A percentile compares a stretch with the other conserved stretches of the same genome.
phyloP scores from a whole-genome alignment of 257 asterid species.

The Fraxinus americana region DNA sequence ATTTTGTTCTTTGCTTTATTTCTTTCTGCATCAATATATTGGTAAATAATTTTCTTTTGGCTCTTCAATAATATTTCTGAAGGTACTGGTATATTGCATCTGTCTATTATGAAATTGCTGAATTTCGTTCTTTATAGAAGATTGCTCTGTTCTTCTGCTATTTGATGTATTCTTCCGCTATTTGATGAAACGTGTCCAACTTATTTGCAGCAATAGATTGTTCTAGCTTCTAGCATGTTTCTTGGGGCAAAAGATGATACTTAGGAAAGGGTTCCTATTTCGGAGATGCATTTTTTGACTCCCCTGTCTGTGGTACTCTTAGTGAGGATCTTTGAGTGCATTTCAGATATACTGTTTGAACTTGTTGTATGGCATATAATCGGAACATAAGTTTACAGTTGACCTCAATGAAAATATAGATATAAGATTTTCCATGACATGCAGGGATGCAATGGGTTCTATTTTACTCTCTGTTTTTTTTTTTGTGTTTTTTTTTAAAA shows the following conservation, averaged over 20 bases:
- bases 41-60: too few relatives aligned
- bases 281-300: not conserved
- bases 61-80: too few relatives aligned
- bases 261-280: not conserved
- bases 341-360: not conserved
- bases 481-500: too few relatives aligned
- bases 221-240: not conserved
- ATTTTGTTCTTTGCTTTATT: too few relatives aligned
- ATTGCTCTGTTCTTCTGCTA: not conserved
- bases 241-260: not conserved
- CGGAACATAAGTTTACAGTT: not conserved
- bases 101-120: not conserved
- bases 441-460: conserved; percentile 9
- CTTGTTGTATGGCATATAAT: not conserved
- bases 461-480: not conserved
- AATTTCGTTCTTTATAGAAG: not conserved
- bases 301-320: not conserved
- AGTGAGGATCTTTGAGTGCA: not conserved
- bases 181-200: not conserved
- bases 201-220: not conserved
- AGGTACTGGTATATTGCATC: not conserved
- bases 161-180: too few relatives aligned
- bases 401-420: not conserved
- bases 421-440: not conserved
- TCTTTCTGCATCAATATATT: too few relatives aligned